Base-by-base conservation (phyloP, 192 early-diverging fungal species). In the Entomortierella parvispora region DNA sequence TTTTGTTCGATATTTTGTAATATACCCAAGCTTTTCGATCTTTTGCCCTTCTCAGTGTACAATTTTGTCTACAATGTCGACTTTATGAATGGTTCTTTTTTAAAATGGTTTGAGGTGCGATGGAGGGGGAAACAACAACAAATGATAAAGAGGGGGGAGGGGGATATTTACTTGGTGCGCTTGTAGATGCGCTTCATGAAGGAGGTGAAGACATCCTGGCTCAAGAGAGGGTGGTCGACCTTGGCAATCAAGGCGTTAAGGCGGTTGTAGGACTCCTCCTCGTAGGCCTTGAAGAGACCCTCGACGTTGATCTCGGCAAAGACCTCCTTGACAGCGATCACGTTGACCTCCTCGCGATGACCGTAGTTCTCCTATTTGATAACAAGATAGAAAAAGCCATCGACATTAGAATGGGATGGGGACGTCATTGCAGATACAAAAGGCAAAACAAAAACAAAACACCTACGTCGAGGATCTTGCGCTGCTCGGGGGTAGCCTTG, bases 181-280 rank as follows among this genome's bases (percentile, higher is more conserved):
- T 96, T 98, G 90, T 97, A 97, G 65, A 98, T 93, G 82, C 95
- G 93, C 84, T 95, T 90, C 86, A 99, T 93, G 84, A 97, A 99
- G 8, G 83, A 86, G 34, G 85, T 88, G 81, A 98, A 99, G 65
- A 99, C 91, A 49, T 92, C 83, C 77, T 87, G 87, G 57, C 91
- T 94, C 29, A 98, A 71, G 32, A 89, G 77, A n/a, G 84, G 74
- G 65, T 95, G 91, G 60, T 98, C 95, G 18, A 96, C 80, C 65
- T 94, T 79, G 61, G 81, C 83, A 79, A 98, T 97, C 79, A 96
- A 86, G 48, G 70, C 83, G 67, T 83, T 84, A 44, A 99, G 68
- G 20, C 89, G 84, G 6, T 62, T 76, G 85, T 93, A 93, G 45
- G 91, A 90, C 53, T 90, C 88, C 51, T 97, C 93, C 85, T 99